Evolutionary conservation across 1,284 basidiomycete genomes (phyloP), one percentile per base, ranked within the genome.

Genomic region (Apiotrichum akiyoshidainum): DNA sequence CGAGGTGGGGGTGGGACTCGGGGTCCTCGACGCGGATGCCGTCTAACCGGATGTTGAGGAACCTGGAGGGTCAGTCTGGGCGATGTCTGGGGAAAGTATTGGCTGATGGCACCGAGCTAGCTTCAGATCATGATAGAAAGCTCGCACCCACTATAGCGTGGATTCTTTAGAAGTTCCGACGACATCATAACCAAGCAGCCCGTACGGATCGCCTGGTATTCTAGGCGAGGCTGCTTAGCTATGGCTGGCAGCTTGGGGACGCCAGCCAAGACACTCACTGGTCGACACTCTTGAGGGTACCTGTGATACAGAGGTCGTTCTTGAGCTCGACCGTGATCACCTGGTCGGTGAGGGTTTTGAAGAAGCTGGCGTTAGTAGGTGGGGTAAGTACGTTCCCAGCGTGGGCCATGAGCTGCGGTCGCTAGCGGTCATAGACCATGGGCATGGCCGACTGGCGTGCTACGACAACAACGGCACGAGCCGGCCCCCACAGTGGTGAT

Each of bases 331-430:
- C 93, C 17, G 92, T 96, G 70, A 97, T 92, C 68, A 87, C 86
- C 75, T 97, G 94, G 78, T 96, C 94, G 5, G 95, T 98, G 52
- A 99, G 86, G 16, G 95, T 99, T 81, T 99, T 99, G 87, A 99
- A 99, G 46, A 98, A 93, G 50, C 75, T 78, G 64, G 40, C 17
- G 55, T 63, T 14, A 62, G 57, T 39, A 16, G 5, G 37, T 13
- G 37, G 37, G 12, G 11, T 12, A 11, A 39, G 37, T 39, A 39
- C 26, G 26, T 31, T 31, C 4, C 4, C 26, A 31, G 26, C 26
- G 7, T 31, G 26, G 26, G 26, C 26, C 26, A 7, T 31, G 26
- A 31, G 26, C 4, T 31, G 26, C 7, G 26, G 26, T 31, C 26
- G 26, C 26, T 31, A 31, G 26, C 26, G 26, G 26, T 31, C 26